Percentiles rank a stretch among this genome's conserved stretches.
These are phyloP conservation scores for Fraxinus xanthoxyloides DNA, from an alignment of 305 asterid species.

Conservation along the genomic window DNA sequence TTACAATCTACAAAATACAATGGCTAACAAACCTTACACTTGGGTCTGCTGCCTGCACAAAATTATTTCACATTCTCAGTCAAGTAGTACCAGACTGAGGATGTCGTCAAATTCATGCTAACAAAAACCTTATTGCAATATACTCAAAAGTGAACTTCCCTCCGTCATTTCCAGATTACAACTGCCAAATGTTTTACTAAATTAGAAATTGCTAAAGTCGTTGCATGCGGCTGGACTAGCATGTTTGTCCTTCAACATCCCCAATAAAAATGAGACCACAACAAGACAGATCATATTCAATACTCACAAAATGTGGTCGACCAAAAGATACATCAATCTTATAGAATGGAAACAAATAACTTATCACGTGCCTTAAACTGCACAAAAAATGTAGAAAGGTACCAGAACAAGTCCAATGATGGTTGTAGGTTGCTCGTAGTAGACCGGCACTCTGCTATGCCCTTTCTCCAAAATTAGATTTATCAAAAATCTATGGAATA, in stretches of 20 bases:
- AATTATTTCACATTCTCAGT: neutral
- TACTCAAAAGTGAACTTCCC: neutral
- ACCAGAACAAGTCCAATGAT: slow-evolving; percentile 87
- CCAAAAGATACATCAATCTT: neutral
- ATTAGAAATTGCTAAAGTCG: neutral
- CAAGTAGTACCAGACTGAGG: neutral
- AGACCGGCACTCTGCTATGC: slow-evolving; percentile 85
- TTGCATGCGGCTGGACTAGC: neutral
- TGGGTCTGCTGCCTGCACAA: neutral
- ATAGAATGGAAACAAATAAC: neutral
- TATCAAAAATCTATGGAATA: slow-evolving; percentile 46
- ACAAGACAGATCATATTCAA: neutral
- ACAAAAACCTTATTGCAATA: neutral
- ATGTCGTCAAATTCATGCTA: neutral
- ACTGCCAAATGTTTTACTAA: neutral
- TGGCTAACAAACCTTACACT: neutral
- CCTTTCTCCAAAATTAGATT: slow-evolving; percentile 68
- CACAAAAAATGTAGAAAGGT: slow-evolving; percentile 17
- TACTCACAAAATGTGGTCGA: neutral
- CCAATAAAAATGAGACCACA: neutral
- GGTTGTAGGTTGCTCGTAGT: slow-evolving; percentile 62
- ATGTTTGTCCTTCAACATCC: neutral
- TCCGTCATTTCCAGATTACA: neutral
- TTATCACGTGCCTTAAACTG: neutral
- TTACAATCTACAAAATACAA: neutral